A percentile compares a stretch with the other conserved stretches of the same genome.
Conservation (phyloP, 2,329 filamentous ascomycete genomes). For the Xylaria sp. region DNA sequence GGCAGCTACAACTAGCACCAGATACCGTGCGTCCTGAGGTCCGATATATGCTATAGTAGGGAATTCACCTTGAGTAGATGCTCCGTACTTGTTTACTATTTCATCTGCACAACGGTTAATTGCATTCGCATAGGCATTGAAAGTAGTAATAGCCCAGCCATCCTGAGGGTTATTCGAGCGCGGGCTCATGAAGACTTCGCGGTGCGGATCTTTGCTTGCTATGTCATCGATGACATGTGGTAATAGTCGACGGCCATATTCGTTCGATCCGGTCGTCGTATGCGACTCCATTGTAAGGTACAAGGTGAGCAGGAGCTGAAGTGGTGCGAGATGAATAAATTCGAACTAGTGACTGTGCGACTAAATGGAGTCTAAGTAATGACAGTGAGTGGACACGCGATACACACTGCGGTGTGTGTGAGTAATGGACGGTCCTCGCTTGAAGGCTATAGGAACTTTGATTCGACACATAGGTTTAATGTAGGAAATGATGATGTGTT, state of each 20-base stretch:
- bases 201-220: slow-evolving; percentile 48
- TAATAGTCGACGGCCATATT: slow-evolving; percentile 46
- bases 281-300: too few relatives aligned
- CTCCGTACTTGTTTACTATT: slow-evolving; percentile 48
- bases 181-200: slow-evolving; percentile 49
- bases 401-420: too few relatives aligned
- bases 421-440: too few relatives aligned
- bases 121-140: slow-evolving; percentile 50
- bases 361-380: too few relatives aligned
- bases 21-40: slow-evolving; percentile 45
- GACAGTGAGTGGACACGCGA: too few relatives aligned
- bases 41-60: slow-evolving; percentile 58
- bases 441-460: too few relatives aligned
- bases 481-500: too few relatives aligned
- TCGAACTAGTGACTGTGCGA: too few relatives aligned
- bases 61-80: slow-evolving; percentile 39
- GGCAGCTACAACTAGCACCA: slow-evolving; percentile 34
- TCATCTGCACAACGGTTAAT: slow-evolving; percentile 52
- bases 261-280: too few relatives aligned
- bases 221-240: slow-evolving; percentile 54
- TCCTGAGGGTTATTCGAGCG: slow-evolving; percentile 50
- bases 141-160: slow-evolving; percentile 53
- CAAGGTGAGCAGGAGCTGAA: too few relatives aligned
- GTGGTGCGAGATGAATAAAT: too few relatives aligned
- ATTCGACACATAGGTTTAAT: too few relatives aligned